Base-by-base conservation (phyloP, 768 basidiomycete genomes). In the Antrodiella citrinella region DNA sequence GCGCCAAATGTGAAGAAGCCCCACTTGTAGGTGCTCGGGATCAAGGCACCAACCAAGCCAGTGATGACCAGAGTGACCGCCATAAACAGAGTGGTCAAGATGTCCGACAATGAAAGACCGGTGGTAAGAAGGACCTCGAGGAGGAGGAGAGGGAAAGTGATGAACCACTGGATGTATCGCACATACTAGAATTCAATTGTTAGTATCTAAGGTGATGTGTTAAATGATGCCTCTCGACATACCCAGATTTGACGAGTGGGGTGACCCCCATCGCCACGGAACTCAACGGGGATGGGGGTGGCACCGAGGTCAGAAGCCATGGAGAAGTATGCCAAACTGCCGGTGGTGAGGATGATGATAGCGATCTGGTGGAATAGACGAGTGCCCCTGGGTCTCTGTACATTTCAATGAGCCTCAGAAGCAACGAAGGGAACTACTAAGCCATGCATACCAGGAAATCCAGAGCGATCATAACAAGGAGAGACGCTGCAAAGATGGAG, bases 241-340 rank as follows among this genome's bases (percentile, higher is more conserved):
- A 80, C 70, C 73, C 72, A 71, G 65, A 71, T 67, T 59, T 65
- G 70, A 19, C 70, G 72, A 1, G 69, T 68, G 7, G 30, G 30
- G 30, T 35, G 7, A 35, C 30, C 15, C 5, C 62, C 64, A 43
- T 64, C 47, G n/a, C 63, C 64, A 23, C 63, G 56, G 59, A 72
- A 78, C 55, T 76, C 75, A 38, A 72, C 69, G 15, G 39, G 50
- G 54, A 80, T 58, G 30, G 75, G 67, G 0, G 77, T 72, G 40
- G 63, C 64, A 11, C 80, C 79, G 35, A 81, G 67, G 58, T 79
- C 69, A 18, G 77, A 78, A 0, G 78, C 79, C 77, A 80, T 77
- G 11, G 70, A 65, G 61, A 76, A 77, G 65, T 76, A 77, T 1
- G 73, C 61, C 40, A 80, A 62, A 11, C 66, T 56, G 2, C 73